phyloP scores from a whole-genome alignment of 352 stramenopile species.

The Pythium myriotylum region DNA sequence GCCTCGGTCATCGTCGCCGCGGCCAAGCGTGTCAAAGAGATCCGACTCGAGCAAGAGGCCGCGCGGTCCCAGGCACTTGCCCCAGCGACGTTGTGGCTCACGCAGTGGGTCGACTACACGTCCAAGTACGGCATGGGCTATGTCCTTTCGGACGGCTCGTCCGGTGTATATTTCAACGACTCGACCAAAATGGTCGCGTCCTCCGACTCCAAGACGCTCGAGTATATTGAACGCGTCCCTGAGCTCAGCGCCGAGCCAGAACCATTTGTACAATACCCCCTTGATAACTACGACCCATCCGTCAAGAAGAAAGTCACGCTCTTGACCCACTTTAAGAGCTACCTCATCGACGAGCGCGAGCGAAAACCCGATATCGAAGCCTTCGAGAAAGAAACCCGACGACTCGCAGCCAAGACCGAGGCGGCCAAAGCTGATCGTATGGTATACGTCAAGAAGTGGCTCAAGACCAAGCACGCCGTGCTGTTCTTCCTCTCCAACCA shows the following conservation, averaged over 20 bases:
- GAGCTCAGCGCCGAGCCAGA: constrained; percentile 39
- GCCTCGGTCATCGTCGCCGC: constrained; percentile 58
- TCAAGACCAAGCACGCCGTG: constrained; percentile 97
- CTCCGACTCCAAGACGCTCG: constrained; percentile 85
- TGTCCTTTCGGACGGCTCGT: constrained; percentile 94
- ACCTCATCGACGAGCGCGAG: constrained; percentile 90
- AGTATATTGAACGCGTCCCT: constrained; percentile 94
- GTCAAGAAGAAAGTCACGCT: constrained; percentile 99
- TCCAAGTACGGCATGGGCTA: constrained; percentile 99
- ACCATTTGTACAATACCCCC: constrained; percentile 42
- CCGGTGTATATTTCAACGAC: constrained; percentile 99
- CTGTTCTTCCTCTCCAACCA: constrained; percentile 97
- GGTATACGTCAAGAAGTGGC: constrained; percentile 98
- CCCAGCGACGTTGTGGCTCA: constrained; percentile 92
- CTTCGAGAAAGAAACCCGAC: constrained; percentile 31
- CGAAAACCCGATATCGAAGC: constrained; percentile 24
- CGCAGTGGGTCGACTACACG: constrained; percentile 98
- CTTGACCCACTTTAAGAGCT: constrained; percentile 97
- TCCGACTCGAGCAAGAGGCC: constrained; percentile 55
- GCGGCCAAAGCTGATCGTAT: constrained; percentile 40
- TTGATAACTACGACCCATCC: constrained; percentile 76
- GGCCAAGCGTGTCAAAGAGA: constrained; percentile 66
- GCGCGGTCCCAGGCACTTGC: constrained; percentile 17
- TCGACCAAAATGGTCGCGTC: constrained; percentile 97
- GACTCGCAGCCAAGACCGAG: constrained; percentile 8